These are phyloP conservation scores for Fusarium poae DNA, from an alignment of 2,329 filamentous ascomycete species.

Conservation along the genomic window DNA sequence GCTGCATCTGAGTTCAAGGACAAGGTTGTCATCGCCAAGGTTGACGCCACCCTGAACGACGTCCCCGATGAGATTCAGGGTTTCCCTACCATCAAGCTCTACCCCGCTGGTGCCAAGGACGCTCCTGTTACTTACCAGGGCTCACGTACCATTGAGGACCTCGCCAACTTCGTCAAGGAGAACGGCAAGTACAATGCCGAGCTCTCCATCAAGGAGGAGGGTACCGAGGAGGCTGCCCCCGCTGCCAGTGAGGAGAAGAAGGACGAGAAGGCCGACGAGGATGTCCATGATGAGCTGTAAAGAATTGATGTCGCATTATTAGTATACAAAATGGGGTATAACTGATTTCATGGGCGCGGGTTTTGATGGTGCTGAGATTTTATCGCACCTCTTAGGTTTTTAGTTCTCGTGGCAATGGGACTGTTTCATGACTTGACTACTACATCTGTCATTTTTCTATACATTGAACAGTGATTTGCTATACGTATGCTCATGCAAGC, in stretches of 20 bases:
- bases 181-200: slow-evolving; percentile 91
- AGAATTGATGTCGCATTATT: slow-evolving; percentile 51
- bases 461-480: neutral
- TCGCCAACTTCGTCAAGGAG: slow-evolving; percentile 92
- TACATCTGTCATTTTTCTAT: slow-evolving; percentile 14
- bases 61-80: slow-evolving; percentile 96
- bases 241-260: slow-evolving; percentile 66
- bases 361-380: slow-evolving; percentile 49
- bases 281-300: slow-evolving; percentile 82
- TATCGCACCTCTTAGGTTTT: slow-evolving; percentile 45
- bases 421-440: slow-evolving; percentile 43
- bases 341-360: slow-evolving; percentile 54
- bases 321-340: slow-evolving; percentile 49
- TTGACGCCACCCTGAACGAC: slow-evolving; percentile 96
- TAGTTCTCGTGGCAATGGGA: slow-evolving; percentile 49
- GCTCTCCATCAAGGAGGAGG: slow-evolving; percentile 68
- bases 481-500: neutral
- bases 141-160: slow-evolving; percentile 88
- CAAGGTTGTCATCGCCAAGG: slow-evolving; percentile 94
- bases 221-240: slow-evolving; percentile 67
- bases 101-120: slow-evolving; percentile 88
- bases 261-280: slow-evolving; percentile 60
- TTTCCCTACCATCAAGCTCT: slow-evolving; percentile 99
- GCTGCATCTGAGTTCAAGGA: slow-evolving; percentile 81
- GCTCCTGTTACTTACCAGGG: slow-evolving; percentile 89